Evolutionary conservation across 179 eudicot species (phyloP).

Genomic region (Spinacia oleracea): DNA sequence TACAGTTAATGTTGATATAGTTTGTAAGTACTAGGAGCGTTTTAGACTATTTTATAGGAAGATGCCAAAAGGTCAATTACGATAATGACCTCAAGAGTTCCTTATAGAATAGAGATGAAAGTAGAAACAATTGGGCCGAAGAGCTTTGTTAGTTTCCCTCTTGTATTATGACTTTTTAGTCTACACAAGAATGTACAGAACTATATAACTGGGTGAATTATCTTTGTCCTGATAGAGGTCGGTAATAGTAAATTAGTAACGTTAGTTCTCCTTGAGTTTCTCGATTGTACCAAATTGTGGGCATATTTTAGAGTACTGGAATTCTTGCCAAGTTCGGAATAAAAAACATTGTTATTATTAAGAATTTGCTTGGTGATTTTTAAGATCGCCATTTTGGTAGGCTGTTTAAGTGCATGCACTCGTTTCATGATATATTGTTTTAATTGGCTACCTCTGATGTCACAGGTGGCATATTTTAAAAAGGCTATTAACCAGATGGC

Average conservation of each 20-base stretch:
- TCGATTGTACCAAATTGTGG: too few relatives aligned
- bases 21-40: too few relatives aligned
- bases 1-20: too few relatives aligned
- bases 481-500: slow-evolving; percentile 83
- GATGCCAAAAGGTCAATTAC: too few relatives aligned
- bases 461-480: slow-evolving; percentile 52
- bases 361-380: background rate
- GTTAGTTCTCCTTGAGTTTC: background rate
- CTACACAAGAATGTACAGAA: background rate
- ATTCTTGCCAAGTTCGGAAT: background rate
- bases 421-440: background rate
- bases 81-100: too few relatives aligned
- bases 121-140: background rate
- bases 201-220: background rate
- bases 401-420: background rate
- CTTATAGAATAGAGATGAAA: too few relatives aligned
- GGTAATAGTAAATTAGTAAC: background rate
- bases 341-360: too few relatives aligned
- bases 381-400: background rate
- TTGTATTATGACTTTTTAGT: background rate
- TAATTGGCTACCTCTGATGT: background rate
- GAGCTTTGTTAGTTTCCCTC: background rate
- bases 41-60: too few relatives aligned
- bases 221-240: background rate
- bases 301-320: background rate